Percentiles rank a stretch among this genome's conserved stretches.
These are phyloP conservation scores for Scleroderma citrinum DNA, from an alignment of 768 basidiomycete genomes.

Conservation along the genomic window DNA sequence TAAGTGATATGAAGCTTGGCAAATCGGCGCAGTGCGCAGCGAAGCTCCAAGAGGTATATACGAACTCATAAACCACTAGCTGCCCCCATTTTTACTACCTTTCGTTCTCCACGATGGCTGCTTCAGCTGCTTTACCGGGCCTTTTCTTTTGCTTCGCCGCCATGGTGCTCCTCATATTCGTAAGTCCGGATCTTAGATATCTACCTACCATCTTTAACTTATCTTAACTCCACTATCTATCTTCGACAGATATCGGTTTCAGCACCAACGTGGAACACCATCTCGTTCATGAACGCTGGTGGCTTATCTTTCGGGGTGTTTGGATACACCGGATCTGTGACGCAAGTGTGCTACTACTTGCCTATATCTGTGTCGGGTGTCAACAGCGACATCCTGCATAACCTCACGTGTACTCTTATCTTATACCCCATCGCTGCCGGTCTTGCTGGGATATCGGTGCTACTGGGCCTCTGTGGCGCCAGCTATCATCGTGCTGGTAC, in stretches of 20 bases:
- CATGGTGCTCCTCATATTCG: constrained; percentile 62
- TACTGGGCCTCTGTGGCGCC: constrained; percentile 65
- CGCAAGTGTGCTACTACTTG: constrained; percentile 56
- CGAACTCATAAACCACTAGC: background rate
- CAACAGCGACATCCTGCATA: constrained; percentile 53
- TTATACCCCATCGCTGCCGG: constrained; percentile 77
- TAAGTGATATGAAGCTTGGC: too few relatives aligned
- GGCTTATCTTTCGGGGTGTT: constrained; percentile 66
- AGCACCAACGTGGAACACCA: constrained; percentile 63
- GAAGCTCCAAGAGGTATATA: background rate
- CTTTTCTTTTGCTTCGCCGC: constrained; percentile 69
- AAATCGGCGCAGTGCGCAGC: background rate
- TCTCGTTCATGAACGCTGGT: constrained; percentile 61
- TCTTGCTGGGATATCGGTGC: constrained; percentile 54
- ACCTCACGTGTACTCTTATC: constrained; percentile 68
- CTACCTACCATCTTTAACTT: too few relatives aligned
- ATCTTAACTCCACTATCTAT: constrained; percentile 1
- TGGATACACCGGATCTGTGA: constrained; percentile 57
- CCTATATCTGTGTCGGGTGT: constrained; percentile 11
- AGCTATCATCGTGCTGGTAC: constrained; percentile 65
- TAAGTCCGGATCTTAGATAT: constrained; percentile 30
- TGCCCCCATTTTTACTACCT: background rate
- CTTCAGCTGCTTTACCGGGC: constrained; percentile 60
- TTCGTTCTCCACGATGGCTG: constrained; percentile 36
- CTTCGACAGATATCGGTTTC: constrained; percentile 58